These are phyloP conservation scores for Chlamydomonas schloesseri DNA, from an alignment of 139 green algal species.

Conservation along the genomic window DNA sequence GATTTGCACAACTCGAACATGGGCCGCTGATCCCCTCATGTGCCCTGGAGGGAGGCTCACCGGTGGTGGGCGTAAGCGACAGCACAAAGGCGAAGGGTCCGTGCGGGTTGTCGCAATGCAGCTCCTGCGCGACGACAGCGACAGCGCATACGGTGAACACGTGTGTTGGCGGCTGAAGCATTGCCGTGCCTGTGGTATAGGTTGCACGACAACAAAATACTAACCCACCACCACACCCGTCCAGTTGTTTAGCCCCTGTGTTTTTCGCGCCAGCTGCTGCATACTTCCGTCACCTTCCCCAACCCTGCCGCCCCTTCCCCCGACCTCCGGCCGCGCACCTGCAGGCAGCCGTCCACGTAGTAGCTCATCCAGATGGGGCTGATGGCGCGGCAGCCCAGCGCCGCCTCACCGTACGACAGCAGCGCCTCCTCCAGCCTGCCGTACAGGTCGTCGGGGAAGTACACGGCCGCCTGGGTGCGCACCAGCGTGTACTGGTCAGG, in stretches of 20 bases:
- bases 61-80: constrained; percentile 67
- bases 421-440: constrained; percentile 75
- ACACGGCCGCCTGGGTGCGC: constrained; percentile 57
- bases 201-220: too few relatives aligned
- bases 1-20: too few relatives aligned
- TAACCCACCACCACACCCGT: too few relatives aligned
- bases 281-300: too few relatives aligned
- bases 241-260: too few relatives aligned
- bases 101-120: constrained; percentile 83
- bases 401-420: constrained; percentile 71
- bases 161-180: too few relatives aligned
- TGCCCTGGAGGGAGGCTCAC: background rate
- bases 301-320: too few relatives aligned
- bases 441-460: constrained; percentile 69
- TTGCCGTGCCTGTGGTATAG: too few relatives aligned
- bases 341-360: constrained; percentile 74
- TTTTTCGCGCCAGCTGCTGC: too few relatives aligned
- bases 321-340: constrained; percentile 33
- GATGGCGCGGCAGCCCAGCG: constrained; percentile 82
- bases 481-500: constrained; percentile 84
- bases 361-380: constrained; percentile 88
- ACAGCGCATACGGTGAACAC: too few relatives aligned
- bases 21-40: too few relatives aligned
- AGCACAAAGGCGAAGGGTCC: constrained; percentile 90
- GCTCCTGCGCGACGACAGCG: constrained; percentile 63